Conservation (phyloP, 2,329 filamentous ascomycete species). For the Penicillium brasilianum region DNA sequence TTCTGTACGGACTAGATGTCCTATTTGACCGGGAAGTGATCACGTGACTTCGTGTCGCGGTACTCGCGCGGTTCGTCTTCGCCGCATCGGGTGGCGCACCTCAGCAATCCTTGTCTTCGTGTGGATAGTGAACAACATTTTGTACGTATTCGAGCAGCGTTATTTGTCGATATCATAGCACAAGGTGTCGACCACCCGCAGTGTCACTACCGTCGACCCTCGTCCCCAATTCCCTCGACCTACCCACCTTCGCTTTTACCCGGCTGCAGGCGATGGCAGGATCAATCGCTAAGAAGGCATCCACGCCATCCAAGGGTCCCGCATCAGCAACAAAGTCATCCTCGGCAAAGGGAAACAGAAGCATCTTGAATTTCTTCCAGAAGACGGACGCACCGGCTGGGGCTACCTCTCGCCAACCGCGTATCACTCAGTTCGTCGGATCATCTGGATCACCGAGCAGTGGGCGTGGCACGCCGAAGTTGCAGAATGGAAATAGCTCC, state of each 20-base stretch:
- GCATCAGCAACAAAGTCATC: slow-evolving; percentile 22
- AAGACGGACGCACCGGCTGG: slow-evolving; percentile 63
- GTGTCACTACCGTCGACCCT: not conserved
- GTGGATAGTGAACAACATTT: slow-evolving; percentile 9
- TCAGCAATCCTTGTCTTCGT: not conserved
- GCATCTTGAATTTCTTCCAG: slow-evolving; percentile 76
- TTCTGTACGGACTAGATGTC: not conserved
- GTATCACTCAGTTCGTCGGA: slow-evolving; percentile 57
- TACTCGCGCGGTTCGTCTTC: slow-evolving; percentile 12
- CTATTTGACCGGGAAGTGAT: not conserved
- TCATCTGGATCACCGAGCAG: slow-evolving; percentile 34
- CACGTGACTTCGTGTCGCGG: slow-evolving; percentile 37
- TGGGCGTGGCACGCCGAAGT: slow-evolving; percentile 33
- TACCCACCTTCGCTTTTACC: not conserved
- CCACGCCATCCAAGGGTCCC: slow-evolving; percentile 31
- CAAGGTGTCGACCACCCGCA: not conserved
- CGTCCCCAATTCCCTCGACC: not conserved
- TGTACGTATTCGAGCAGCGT: slow-evolving; percentile 21
- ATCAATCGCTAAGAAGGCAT: slow-evolving; percentile 28
- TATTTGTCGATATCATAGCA: not conserved
- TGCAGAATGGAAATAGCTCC: slow-evolving; percentile 18
- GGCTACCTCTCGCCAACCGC: slow-evolving; percentile 55
- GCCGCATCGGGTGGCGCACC: slow-evolving; percentile 12
- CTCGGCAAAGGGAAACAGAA: slow-evolving; percentile 58
- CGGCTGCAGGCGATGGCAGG: slow-evolving; percentile 31